phyloP scores from a whole-genome alignment of 441 rosid genomes.

The Adansonia gregorii region DNA sequence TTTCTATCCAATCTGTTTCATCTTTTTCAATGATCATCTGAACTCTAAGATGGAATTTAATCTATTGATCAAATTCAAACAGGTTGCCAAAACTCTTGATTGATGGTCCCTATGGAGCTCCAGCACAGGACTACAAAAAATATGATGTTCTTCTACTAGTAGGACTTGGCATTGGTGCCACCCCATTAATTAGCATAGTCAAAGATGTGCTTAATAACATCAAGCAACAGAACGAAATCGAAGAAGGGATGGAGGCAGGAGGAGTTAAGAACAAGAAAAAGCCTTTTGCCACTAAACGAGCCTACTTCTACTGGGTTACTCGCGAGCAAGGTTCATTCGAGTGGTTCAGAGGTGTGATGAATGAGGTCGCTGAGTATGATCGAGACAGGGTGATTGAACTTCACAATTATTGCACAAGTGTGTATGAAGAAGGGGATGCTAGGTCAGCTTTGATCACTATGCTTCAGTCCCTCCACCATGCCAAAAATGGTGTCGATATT shows the following conservation, averaged over 20 bases:
- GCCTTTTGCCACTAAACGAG: constrained; percentile 56
- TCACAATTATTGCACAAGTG: constrained; percentile 77
- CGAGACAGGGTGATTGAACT: constrained; percentile 61
- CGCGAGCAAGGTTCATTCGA: constrained; percentile 74
- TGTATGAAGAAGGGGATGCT: constrained; percentile 85
- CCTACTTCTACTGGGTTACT: constrained; percentile 81
- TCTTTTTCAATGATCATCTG: not conserved
- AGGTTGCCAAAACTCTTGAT: constrained; percentile 63
- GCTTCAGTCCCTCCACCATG: constrained; percentile 77
- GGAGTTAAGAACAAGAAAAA: constrained; percentile 30
- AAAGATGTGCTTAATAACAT: constrained; percentile 74
- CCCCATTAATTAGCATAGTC: constrained; percentile 72
- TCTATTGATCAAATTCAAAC: constrained; percentile 17
- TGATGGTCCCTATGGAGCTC: constrained; percentile 80
- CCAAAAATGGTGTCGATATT: constrained; percentile 70
- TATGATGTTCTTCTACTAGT: constrained; percentile 68
- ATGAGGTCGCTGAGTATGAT: constrained; percentile 68
- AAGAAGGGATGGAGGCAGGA: constrained; percentile 34
- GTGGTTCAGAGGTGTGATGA: constrained; percentile 73
- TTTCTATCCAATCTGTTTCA: not conserved
- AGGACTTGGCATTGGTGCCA: constrained; percentile 78
- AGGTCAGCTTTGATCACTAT: constrained; percentile 70
- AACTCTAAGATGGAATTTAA: not conserved
- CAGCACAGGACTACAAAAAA: constrained; percentile 72
- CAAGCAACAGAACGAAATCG: constrained; percentile 45